Evolutionary conservation across 2,329 filamentous ascomycete genomes (phyloP).

Genomic region (Aspergillus novoparasiticus): DNA sequence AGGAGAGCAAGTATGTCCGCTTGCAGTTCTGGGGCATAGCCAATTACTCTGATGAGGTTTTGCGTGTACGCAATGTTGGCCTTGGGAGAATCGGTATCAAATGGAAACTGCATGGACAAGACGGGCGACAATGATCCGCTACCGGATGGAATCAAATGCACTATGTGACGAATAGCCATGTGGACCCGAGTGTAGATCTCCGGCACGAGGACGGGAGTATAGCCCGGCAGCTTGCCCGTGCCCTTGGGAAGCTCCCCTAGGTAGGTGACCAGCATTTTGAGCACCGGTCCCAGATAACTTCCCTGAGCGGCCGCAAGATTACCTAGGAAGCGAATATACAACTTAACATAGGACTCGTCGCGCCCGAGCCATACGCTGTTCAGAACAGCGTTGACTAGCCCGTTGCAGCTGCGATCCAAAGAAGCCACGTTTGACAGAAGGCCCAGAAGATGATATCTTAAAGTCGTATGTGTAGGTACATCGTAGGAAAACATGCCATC

Average conservation of each 20-base stretch:
- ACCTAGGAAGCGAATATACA: conserved; percentile 60
- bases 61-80: conserved; percentile 85
- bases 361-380: conserved; percentile 64
- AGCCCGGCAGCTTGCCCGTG: conserved; percentile 55
- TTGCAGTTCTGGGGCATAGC: conserved; percentile 76
- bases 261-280: conserved; percentile 79
- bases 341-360: conserved; percentile 60
- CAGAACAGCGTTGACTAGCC: conserved; percentile 60
- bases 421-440: conserved; percentile 58
- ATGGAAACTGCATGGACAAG: conserved; percentile 71
- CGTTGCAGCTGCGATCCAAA: conserved; percentile 59
- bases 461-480: conserved; percentile 53
- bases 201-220: conserved; percentile 61
- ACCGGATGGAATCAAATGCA: conserved; percentile 80
- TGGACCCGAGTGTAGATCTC: conserved; percentile 76
- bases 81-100: conserved; percentile 72
- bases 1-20: conserved; percentile 81
- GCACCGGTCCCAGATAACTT: conserved; percentile 71
- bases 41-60: conserved; percentile 76
- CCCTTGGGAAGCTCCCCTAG: conserved; percentile 66
- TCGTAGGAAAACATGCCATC: conserved; percentile 40
- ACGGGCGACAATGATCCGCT: conserved; percentile 69
- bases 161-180: conserved; percentile 71
- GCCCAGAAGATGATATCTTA: conserved; percentile 63
- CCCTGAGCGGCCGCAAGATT: conserved; percentile 80